Evolutionary conservation across 768 basidiomycete species (phyloP).

Genomic region (Xerocomellus amylosporus): DNA sequence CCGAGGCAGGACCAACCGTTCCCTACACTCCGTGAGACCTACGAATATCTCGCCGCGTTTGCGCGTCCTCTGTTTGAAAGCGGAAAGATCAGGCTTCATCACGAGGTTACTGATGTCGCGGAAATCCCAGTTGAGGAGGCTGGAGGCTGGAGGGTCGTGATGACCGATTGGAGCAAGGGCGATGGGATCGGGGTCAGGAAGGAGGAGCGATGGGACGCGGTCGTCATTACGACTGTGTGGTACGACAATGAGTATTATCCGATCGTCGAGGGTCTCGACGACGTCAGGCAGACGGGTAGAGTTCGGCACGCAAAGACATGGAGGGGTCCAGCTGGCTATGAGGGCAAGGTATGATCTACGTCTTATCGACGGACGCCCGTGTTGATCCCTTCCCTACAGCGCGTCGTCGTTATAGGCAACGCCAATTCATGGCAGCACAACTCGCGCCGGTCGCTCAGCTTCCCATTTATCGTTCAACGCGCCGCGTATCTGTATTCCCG

Average conservation of each 20-base stretch:
- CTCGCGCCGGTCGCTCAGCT: slow-evolving; percentile 36
- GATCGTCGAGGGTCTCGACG: slow-evolving; percentile 40
- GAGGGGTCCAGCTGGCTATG: slow-evolving; percentile 38
- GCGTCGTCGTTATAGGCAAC: slow-evolving; percentile 47
- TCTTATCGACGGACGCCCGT: not conserved
- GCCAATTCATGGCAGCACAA: slow-evolving; percentile 53
- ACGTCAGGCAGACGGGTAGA: slow-evolving; percentile 32
- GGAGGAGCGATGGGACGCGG: slow-evolving; percentile 47
- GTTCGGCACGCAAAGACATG: slow-evolving; percentile 44
- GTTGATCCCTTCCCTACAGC: slow-evolving; percentile 29
- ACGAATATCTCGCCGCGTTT: slow-evolving; percentile 27
- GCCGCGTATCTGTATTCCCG: slow-evolving; percentile 42
- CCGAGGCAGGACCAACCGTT: slow-evolving; percentile 26
- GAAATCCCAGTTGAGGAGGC: slow-evolving; percentile 29
- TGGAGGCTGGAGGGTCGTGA: slow-evolving; percentile 40
- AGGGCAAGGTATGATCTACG: slow-evolving; percentile 27
- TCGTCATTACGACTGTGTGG: slow-evolving; percentile 46
- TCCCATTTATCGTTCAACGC: slow-evolving; percentile 48
- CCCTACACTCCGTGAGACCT: slow-evolving; percentile 29
- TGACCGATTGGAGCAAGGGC: slow-evolving; percentile 36
- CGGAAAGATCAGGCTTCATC: slow-evolving; percentile 39
- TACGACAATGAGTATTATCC: slow-evolving; percentile 48
- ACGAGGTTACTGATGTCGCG: slow-evolving; percentile 39
- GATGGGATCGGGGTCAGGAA: slow-evolving; percentile 15
- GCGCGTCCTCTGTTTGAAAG: slow-evolving; percentile 22